These are phyloP conservation scores for Ophiognomonia clavigignenti-juglandacearum DNA, from an alignment of 2,329 filamentous ascomycete species.

Conservation along the genomic window DNA sequence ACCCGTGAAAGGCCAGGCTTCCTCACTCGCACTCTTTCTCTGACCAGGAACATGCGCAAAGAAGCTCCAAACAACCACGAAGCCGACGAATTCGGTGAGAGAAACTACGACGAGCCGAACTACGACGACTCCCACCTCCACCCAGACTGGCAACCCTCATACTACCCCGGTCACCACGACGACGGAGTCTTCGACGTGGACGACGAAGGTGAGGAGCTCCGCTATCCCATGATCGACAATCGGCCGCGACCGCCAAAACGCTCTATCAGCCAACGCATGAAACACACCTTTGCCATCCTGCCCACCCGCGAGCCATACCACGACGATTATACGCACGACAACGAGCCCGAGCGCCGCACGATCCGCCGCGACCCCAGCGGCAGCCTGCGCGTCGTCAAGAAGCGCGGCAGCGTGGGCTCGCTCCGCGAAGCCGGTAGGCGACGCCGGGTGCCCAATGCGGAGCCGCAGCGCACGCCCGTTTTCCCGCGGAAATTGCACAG, in stretches of 20 bases:
- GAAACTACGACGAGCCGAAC: conserved; percentile 38
- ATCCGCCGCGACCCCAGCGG: conserved; percentile 56
- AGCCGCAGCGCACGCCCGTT: conserved; percentile 20
- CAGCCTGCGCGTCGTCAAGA: conserved; percentile 53
- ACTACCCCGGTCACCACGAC: conserved; percentile 29
- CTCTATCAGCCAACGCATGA: conserved; percentile 49
- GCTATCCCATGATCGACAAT: conserved; percentile 36
- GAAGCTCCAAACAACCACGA: conserved; percentile 23
- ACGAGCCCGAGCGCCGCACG: conserved; percentile 47
- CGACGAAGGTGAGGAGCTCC: conserved; percentile 25
- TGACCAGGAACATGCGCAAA: conserved; percentile 38
- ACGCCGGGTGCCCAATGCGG: conserved; percentile 34
- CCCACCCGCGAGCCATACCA: conserved; percentile 43
- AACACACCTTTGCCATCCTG: conserved; percentile 56
- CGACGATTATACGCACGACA: conserved; percentile 26
- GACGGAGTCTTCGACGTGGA: conserved; percentile 23
- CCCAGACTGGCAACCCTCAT: conserved; percentile 57
- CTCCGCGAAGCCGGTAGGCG: conserved; percentile 23
- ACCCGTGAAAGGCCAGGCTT: conserved; percentile 35
- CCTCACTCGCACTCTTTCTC: conserved; percentile 47
- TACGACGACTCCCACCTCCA: conserved; percentile 52
- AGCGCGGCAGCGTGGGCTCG: conserved; percentile 43
- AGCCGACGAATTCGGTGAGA: conserved; percentile 23
- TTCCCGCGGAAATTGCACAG: conserved; percentile 27
- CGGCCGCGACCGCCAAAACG: conserved; percentile 37